Evolutionary conservation across 208 protist species (phyloP).

Genomic region (Crithidia expoeki): DNA sequence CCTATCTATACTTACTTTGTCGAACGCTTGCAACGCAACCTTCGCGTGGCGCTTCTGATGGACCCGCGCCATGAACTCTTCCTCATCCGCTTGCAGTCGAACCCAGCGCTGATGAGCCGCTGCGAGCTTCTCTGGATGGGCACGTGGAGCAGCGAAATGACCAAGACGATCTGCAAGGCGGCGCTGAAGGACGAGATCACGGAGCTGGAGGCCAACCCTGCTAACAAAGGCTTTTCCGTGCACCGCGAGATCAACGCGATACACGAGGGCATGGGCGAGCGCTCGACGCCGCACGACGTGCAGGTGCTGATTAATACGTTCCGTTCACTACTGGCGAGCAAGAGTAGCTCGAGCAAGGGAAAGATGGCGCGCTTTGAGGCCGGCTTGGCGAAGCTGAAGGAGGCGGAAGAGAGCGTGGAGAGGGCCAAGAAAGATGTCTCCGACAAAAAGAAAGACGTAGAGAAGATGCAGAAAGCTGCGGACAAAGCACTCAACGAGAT

Average conservation of each 20-base stretch:
- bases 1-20: slow-evolving; percentile 87
- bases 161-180: slow-evolving; percentile 84
- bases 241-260: slow-evolving; percentile 87
- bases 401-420: slow-evolving; percentile 92
- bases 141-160: slow-evolving; percentile 87
- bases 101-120: slow-evolving; percentile 94
- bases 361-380: slow-evolving; percentile 85
- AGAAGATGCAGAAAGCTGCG: slow-evolving; percentile 93
- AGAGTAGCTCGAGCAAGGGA: slow-evolving; percentile 75
- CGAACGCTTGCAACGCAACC: slow-evolving; percentile 85
- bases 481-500: slow-evolving; percentile 95
- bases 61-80: slow-evolving; percentile 93
- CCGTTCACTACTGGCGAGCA: slow-evolving; percentile 67
- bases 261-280: slow-evolving; percentile 67
- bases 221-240: slow-evolving; percentile 81
- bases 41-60: slow-evolving; percentile 95
- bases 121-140: slow-evolving; percentile 97
- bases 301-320: slow-evolving; percentile 89
- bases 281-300: slow-evolving; percentile 86
- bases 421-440: slow-evolving; percentile 90
- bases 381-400: slow-evolving; percentile 94
- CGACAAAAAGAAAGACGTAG: slow-evolving; percentile 89
- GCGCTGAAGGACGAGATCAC: slow-evolving; percentile 75
- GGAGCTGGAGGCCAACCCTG: slow-evolving; percentile 57
- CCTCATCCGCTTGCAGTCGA: slow-evolving; percentile 88